Evolutionary conservation across 2,329 filamentous ascomycete species (phyloP).

Genomic region (Pestalotiopsis sp.): DNA sequence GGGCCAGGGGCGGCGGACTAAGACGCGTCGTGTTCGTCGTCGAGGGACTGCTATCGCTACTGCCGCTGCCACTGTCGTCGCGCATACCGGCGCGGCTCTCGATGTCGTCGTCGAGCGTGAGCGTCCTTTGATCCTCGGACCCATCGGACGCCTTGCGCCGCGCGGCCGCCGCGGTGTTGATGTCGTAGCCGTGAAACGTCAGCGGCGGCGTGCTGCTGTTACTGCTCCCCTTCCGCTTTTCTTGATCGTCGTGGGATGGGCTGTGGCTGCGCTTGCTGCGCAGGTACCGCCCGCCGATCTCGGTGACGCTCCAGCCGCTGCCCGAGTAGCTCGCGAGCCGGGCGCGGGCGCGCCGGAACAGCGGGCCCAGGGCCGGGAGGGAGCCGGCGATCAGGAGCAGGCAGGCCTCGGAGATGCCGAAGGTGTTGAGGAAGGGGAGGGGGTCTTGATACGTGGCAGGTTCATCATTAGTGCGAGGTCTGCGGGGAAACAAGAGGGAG

Average conservation of each 20-base stretch:
- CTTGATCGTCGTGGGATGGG: neutral
- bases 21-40: neutral
- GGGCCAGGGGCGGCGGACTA: neutral
- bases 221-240: neutral
- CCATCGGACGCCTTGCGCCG: neutral
- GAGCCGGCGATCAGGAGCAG: neutral
- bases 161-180: neutral
- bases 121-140: neutral
- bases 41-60: neutral
- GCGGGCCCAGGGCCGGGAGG: constrained; percentile 4
- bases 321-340: neutral
- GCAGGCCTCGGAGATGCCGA: constrained; percentile 4
- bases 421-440: constrained; percentile 6
- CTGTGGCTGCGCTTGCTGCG: neutral
- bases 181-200: neutral
- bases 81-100: neutral
- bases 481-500: neutral
- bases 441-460: neutral
- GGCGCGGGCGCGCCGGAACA: neutral
- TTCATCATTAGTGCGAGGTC: neutral
- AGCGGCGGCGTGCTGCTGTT: neutral
- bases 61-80: too few relatives aligned
- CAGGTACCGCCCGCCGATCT: neutral
- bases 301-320: constrained; percentile 3
- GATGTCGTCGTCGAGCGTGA: neutral